A percentile compares a stretch with the other conserved stretches of the same genome.
phyloP scores from a whole-genome alignment of 75 land plant species.

The Picea glauca region DNA sequence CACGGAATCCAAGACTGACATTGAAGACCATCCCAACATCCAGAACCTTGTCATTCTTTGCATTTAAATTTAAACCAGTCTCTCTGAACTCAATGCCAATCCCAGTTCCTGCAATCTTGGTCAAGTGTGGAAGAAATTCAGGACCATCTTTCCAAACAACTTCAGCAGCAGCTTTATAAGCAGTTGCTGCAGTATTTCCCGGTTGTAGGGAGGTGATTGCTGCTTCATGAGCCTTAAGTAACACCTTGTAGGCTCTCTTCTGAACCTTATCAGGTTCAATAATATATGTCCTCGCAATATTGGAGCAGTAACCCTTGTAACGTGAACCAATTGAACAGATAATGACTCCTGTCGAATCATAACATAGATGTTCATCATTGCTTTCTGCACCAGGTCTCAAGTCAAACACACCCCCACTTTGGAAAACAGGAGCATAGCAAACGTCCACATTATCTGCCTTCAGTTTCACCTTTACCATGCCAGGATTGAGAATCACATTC shows the following conservation, averaged over 20 bases:
- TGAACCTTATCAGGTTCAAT: constrained; percentile 40
- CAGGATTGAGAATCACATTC: constrained; percentile 31
- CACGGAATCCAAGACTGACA: constrained; percentile 40
- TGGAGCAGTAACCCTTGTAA: constrained; percentile 44
- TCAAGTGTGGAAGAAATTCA: constrained; percentile 36
- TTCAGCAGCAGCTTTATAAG: constrained; percentile 37
- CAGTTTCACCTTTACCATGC: constrained; percentile 26
- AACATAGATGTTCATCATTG: constrained; percentile 45
- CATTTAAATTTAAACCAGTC: constrained; percentile 38
- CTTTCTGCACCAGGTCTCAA: constrained; percentile 44
- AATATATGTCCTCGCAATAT: constrained; percentile 40
- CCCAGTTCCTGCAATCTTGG: constrained; percentile 49
- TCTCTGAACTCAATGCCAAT: constrained; percentile 60
- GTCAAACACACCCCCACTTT: constrained; percentile 53
- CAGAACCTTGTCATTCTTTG: constrained; percentile 42
- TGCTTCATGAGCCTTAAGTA: constrained; percentile 48
- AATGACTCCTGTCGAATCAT: constrained; percentile 46
- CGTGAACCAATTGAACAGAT: constrained; percentile 56
- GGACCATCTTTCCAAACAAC: constrained; percentile 31
- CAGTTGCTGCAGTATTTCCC: constrained; percentile 32
- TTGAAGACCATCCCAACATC: constrained; percentile 46
- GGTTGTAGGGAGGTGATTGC: constrained; percentile 39
- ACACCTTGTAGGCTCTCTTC: constrained; percentile 42
- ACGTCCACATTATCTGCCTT: constrained; percentile 38
- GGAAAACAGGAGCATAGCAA: constrained; percentile 56